phyloP scores from a whole-genome alignment of 2,329 filamentous ascomycete species.

The Cryphonectria naterciae region DNA sequence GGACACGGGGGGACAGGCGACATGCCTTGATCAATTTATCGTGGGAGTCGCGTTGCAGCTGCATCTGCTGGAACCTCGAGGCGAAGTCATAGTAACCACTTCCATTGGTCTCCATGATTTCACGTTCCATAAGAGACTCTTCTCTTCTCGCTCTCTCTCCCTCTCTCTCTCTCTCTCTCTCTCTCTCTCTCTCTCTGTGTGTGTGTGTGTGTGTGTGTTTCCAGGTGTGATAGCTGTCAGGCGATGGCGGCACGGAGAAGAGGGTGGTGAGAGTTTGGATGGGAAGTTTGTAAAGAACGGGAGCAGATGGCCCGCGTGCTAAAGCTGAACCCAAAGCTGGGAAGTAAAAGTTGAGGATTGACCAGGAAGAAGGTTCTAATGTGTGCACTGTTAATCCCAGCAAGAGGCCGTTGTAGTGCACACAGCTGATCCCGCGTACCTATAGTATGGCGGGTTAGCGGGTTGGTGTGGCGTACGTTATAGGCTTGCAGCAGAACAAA shows the following conservation, averaged over 20 bases:
- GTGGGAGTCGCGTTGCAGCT: conserved; percentile 45
- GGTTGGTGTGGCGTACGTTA: not conserved
- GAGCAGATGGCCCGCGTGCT: not conserved
- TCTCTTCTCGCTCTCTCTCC: not conserved
- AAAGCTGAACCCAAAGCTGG: not conserved
- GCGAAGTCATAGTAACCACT: conserved; percentile 46
- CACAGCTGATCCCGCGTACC: not conserved
- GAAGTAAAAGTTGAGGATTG: not conserved
- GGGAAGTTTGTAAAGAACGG: not conserved
- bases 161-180: not conserved
- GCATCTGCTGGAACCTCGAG: conserved; percentile 50
- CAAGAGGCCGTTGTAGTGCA: not conserved
- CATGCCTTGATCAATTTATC: conserved; percentile 54
- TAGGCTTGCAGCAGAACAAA: not conserved
- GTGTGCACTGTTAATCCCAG: not conserved
- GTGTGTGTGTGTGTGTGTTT: too few relatives aligned
- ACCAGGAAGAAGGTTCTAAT: conserved; percentile 10
- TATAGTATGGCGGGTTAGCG: not conserved
- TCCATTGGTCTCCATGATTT: conserved; percentile 20
- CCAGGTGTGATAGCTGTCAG: not conserved
- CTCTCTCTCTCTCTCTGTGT: not conserved
- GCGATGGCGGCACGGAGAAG: not conserved
- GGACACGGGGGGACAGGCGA: conserved; percentile 13
- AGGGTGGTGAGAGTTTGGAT: not conserved
- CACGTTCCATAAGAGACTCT: not conserved